Evolutionary conservation across 176 grass and related monocot species (phyloP).

Genomic region (Oryza glumipatula): DNA sequence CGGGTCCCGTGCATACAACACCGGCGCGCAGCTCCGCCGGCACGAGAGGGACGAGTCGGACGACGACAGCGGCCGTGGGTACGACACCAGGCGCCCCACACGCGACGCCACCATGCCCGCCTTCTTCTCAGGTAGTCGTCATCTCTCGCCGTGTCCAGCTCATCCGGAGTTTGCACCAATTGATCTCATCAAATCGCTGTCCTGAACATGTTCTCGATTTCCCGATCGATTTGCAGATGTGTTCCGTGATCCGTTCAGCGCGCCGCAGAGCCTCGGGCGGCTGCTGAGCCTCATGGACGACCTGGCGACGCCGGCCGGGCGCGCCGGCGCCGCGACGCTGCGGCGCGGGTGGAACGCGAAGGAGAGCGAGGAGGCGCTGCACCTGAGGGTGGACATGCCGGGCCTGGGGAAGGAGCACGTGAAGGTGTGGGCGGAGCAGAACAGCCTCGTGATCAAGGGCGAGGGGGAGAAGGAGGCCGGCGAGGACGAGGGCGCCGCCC

Average conservation of each 20-base stretch:
- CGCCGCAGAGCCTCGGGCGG: slow-evolving; percentile 62
- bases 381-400: slow-evolving; percentile 82
- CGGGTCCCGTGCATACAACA: slow-evolving; percentile 50
- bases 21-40: slow-evolving; percentile 45
- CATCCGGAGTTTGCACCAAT: neutral
- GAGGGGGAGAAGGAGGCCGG: slow-evolving; percentile 65
- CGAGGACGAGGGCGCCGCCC: slow-evolving; percentile 23
- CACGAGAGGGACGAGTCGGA: slow-evolving; percentile 26
- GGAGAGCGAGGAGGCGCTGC: slow-evolving; percentile 67
- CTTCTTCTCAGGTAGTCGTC: slow-evolving; percentile 67
- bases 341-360: slow-evolving; percentile 67
- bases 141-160: slow-evolving; percentile 24
- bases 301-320: slow-evolving; percentile 12
- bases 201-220: too few species aligned
- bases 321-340: neutral
- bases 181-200: neutral
- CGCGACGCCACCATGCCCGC: slow-evolving; percentile 18
- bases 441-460: slow-evolving; percentile 71
- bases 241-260: slow-evolving; percentile 65
- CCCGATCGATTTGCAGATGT: slow-evolving; percentile 41
- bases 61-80: slow-evolving; percentile 3
- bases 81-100: neutral
- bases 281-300: slow-evolving; percentile 80
- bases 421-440: slow-evolving; percentile 70
- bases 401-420: slow-evolving; percentile 79